Conservation (phyloP, 345 rosid genomes). For the Corchorus capsularis region DNA sequence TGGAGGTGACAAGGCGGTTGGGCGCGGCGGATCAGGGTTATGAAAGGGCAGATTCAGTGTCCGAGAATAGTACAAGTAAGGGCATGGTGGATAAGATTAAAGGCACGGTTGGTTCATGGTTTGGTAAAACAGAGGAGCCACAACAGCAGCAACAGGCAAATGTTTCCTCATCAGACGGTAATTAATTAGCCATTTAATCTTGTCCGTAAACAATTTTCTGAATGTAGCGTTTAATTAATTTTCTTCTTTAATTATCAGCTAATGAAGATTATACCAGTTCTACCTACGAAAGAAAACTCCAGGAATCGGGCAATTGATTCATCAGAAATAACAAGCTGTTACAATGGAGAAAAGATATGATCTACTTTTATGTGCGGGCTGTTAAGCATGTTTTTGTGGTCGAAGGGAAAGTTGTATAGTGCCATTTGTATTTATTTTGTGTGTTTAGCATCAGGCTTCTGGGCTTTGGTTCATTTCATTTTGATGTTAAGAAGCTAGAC, state of each 20-base stretch:
- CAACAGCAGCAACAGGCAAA: slow-evolving; percentile 31
- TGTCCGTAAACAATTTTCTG: not conserved
- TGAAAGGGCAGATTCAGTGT: slow-evolving; percentile 21
- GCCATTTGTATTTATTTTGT: not conserved
- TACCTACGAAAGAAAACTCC: slow-evolving; percentile 31
- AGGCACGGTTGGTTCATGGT: slow-evolving; percentile 61
- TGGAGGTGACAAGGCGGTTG: slow-evolving; percentile 49
- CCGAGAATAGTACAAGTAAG: slow-evolving; percentile 29
- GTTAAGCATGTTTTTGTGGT: not conserved
- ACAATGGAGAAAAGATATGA: not conserved
- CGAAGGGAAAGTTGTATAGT: not conserved
- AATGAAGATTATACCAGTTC: slow-evolving; percentile 17
- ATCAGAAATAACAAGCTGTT: not conserved
- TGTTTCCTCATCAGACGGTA: slow-evolving; percentile 35
- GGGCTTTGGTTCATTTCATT: not conserved
- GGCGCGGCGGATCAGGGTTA: slow-evolving; percentile 34
- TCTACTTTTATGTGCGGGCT: not conserved
- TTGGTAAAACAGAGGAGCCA: slow-evolving; percentile 38
- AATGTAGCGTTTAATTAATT: not conserved
- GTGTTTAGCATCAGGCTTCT: not conserved
- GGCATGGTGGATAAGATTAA: slow-evolving; percentile 52
- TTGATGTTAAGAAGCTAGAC: not conserved
- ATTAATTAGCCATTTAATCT: not conserved
- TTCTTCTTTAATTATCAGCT: not conserved
- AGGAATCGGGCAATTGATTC: slow-evolving; percentile 43